phyloP scores from a whole-genome alignment of 129 eudicot genomes.

The Ambrosia trifida region DNA sequence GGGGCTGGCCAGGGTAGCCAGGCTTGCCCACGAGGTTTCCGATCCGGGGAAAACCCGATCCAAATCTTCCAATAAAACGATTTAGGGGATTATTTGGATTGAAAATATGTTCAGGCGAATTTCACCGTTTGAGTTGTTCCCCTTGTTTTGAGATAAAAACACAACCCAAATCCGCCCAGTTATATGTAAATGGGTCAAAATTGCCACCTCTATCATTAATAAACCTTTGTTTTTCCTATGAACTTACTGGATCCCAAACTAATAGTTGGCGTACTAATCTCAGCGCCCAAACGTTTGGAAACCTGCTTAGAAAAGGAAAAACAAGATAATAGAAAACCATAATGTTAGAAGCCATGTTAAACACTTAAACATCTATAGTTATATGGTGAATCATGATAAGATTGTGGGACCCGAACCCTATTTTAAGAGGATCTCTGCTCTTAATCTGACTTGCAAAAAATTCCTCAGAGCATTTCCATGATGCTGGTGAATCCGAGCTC shows the following conservation, averaged over 20 bases:
- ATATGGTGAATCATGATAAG: not conserved
- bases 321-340: not conserved
- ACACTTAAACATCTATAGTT: constrained; percentile 6
- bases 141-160: constrained; percentile 1
- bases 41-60: no score
- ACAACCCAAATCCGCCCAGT: constrained; percentile 4
- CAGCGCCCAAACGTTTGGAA: constrained; percentile 89
- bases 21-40: no score
- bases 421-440: constrained; percentile 86
- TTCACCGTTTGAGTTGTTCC: not conserved
- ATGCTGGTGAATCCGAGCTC: constrained; percentile 81
- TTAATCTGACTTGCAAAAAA: constrained; percentile 74
- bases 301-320: constrained; percentile 50
- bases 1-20: no score
- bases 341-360: not conserved
- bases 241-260: constrained; percentile 92
- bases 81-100: not conserved
- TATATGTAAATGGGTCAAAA: not conserved
- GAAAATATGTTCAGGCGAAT: not conserved
- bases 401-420: constrained; percentile 48
- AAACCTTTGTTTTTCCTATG: not conserved
- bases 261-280: constrained; percentile 90
- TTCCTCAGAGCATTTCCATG: constrained; percentile 99
- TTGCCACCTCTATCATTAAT: not conserved
- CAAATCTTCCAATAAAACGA: not conserved